Percentiles rank a stretch among this genome's conserved stretches.
phyloP scores from a whole-genome alignment of 202 grass and related monocot species.

The Eragrostis tef region DNA sequence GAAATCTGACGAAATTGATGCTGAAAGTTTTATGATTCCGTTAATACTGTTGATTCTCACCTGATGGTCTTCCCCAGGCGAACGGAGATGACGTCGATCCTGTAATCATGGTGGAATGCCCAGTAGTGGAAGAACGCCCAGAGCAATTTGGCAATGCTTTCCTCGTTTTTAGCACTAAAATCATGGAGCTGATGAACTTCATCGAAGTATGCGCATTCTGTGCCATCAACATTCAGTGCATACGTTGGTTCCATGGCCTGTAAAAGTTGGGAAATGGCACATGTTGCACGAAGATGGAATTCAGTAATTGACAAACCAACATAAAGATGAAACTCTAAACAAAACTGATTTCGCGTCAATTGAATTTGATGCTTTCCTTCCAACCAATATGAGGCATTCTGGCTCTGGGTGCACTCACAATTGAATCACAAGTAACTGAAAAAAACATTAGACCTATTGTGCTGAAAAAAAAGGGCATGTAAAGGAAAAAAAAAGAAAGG shows the following conservation, averaged over 20 bases:
- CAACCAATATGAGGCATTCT: background rate
- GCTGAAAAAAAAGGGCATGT: background rate
- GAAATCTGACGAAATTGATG: background rate
- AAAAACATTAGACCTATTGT: background rate
- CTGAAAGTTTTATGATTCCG: background rate
- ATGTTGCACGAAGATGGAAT: conserved; percentile 9
- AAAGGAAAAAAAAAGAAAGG: background rate
- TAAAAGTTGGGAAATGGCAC: background rate
- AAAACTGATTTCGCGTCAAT: background rate
- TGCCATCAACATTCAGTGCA: conserved; percentile 46
- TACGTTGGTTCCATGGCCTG: conserved; percentile 68
- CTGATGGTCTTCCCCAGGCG: conserved; percentile 58
- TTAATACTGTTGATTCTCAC: conserved; percentile 8
- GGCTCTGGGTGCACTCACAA: background rate
- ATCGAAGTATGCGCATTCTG: conserved; percentile 56
- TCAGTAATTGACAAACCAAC: background rate
- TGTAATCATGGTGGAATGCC: conserved; percentile 68
- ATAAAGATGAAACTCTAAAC: conserved; percentile 20
- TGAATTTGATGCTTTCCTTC: background rate
- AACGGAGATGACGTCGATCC: conserved; percentile 57
- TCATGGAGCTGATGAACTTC: conserved; percentile 45
- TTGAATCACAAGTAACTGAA: background rate
- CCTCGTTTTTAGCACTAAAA: conserved; percentile 59
- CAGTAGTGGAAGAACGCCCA: conserved; percentile 78
- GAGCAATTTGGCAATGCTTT: conserved; percentile 53